Evolutionary conservation across 1,139 yeast genomes (phyloP).

Genomic region (Entelexis sorbosivorans): DNA sequence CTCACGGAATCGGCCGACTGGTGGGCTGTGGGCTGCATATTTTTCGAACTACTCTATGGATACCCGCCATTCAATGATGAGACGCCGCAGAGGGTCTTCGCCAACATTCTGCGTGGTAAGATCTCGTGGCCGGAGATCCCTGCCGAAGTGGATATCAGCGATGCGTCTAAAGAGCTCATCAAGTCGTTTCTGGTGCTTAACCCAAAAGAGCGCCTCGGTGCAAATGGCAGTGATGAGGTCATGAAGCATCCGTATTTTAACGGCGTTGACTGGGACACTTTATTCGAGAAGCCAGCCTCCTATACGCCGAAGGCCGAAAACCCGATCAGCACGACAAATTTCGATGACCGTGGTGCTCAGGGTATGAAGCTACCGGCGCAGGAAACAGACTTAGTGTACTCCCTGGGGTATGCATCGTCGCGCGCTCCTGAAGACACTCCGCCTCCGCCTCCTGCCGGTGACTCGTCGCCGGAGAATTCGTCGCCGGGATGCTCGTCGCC

Average conservation of each 20-base stretch:
- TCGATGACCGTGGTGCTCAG: constrained; percentile 82
- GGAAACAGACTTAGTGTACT: constrained; percentile 10
- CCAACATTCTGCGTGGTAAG: constrained; percentile 58
- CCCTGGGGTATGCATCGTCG: background rate
- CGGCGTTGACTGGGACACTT: constrained; percentile 60
- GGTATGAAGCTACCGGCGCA: constrained; percentile 14
- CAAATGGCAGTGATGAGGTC: constrained; percentile 64
- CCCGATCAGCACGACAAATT: constrained; percentile 86
- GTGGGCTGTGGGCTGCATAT: constrained; percentile 97
- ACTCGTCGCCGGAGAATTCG: background rate
- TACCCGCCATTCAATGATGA: constrained; percentile 89
- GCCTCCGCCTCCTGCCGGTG: background rate
- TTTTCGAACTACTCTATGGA: constrained; percentile 86
- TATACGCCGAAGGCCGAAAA: constrained; percentile 71
- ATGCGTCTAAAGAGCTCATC: constrained; percentile 66
- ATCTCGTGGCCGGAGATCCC: constrained; percentile 74
- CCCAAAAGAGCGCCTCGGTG: constrained; percentile 60
- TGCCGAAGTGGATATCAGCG: constrained; percentile 47
- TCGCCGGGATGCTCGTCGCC: background rate
- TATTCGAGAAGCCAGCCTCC: constrained; percentile 67
- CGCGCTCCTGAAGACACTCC: background rate
- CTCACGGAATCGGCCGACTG: constrained; percentile 76
- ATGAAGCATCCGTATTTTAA: constrained; percentile 65
- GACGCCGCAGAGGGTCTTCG: constrained; percentile 71
- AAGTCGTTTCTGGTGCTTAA: constrained; percentile 48